A percentile compares a stretch with the other conserved stretches of the same genome.
Evolutionary conservation across 2,329 filamentous ascomycete genomes (phyloP).

Genomic region (Geosmithia putterillii): DNA sequence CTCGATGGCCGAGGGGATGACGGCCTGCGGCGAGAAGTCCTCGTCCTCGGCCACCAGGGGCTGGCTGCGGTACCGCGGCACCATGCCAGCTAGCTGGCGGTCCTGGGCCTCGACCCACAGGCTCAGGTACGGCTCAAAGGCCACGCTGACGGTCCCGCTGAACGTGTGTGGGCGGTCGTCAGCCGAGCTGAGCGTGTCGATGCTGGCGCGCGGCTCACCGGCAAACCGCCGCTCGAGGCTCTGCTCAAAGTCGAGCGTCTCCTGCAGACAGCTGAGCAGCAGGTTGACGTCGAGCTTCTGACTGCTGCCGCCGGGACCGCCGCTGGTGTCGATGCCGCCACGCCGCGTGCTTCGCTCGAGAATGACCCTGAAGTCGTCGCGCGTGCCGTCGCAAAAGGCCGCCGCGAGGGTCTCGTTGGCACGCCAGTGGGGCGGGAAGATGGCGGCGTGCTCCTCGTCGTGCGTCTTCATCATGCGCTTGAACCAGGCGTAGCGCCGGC

Average conservation of each 20-base stretch:
- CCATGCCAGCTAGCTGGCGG: conserved; percentile 69
- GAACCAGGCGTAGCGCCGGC: conserved; percentile 91
- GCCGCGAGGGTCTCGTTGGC: conserved; percentile 84
- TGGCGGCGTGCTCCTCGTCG: conserved; percentile 78
- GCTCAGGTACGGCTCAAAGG: conserved; percentile 93
- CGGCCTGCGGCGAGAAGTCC: conserved; percentile 80
- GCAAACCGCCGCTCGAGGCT: conserved; percentile 75
- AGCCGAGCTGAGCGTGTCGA: conserved; percentile 75
- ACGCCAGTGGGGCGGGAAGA: conserved; percentile 82
- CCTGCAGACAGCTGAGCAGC: conserved; percentile 77
- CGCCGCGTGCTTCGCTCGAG: conserved; percentile 77
- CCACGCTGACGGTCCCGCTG: conserved; percentile 84
- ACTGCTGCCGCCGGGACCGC: conserved; percentile 45
- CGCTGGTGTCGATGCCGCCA: too few species aligned
- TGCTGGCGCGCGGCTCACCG: conserved; percentile 61
- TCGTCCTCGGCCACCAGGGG: conserved; percentile 73
- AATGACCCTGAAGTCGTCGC: conserved; percentile 91
- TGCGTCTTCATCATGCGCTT: conserved; percentile 90
- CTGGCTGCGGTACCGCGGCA: conserved; percentile 78
- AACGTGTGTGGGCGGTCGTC: conserved; percentile 70
- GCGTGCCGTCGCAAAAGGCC: conserved; percentile 87
- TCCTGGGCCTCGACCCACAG: conserved; percentile 97
- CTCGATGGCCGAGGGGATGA: conserved; percentile 89
- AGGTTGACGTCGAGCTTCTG: conserved; percentile 82
- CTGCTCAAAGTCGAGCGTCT: conserved; percentile 95